phyloP scores from a whole-genome alignment of 805 yeast genomes.

The Candida quercuum region DNA sequence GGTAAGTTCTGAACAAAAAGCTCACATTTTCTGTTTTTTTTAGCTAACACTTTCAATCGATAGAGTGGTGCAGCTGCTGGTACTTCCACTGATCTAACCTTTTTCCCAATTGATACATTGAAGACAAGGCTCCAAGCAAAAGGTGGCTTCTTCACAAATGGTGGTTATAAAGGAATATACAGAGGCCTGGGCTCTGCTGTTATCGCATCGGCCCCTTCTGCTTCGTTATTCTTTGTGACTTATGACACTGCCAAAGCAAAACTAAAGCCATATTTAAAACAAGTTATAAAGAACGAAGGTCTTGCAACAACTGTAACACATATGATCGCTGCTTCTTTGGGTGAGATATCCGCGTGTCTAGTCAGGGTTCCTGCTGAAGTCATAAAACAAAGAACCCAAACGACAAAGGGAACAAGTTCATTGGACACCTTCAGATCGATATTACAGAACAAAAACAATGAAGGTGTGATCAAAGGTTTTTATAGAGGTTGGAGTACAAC shows the following conservation, averaged over 20 bases:
- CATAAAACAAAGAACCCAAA: conserved; percentile 90
- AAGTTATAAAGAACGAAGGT: conserved; percentile 20
- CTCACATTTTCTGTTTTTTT: neutral
- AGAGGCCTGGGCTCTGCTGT: conserved; percentile 91
- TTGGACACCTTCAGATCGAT: conserved; percentile 61
- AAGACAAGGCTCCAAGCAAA: conserved; percentile 93
- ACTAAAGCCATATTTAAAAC: conserved; percentile 33
- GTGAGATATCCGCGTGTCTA: conserved; percentile 89
- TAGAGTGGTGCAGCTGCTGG: conserved; percentile 93
- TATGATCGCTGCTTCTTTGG: conserved; percentile 83
- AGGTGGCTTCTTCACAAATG: conserved; percentile 89
- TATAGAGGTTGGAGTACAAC: conserved; percentile 95
- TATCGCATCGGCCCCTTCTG: conserved; percentile 91
- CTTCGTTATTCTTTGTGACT: conserved; percentile 72
- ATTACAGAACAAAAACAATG: conserved; percentile 62
- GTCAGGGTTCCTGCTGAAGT: conserved; percentile 97
- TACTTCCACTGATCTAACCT: conserved; percentile 87
- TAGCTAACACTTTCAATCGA: neutral
- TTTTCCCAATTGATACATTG: conserved; percentile 93
- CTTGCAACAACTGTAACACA: conserved; percentile 47
- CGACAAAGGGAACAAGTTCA: conserved; percentile 61
- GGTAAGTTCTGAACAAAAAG: neutral
- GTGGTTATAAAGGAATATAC: conserved; percentile 90
- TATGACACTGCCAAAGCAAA: conserved; percentile 68
- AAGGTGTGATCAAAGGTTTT: conserved; percentile 71